Evolutionary conservation across 106 monocot genomes (phyloP).

Genomic region (Ottelia alismoides): DNA sequence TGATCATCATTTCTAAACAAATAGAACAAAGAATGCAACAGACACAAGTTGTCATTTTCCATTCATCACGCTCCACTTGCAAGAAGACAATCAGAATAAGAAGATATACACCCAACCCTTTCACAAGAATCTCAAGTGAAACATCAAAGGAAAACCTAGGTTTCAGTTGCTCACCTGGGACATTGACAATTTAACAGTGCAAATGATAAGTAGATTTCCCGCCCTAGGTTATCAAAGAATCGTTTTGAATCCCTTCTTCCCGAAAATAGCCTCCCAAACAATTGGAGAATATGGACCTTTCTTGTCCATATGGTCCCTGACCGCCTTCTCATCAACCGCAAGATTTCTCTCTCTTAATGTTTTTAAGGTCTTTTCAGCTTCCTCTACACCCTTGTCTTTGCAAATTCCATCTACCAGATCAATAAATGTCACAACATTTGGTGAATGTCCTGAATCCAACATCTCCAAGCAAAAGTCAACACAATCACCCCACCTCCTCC

Average conservation of each 20-base stretch:
- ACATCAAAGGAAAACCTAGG: no score
- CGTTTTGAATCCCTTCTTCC: slow-evolving; percentile 59
- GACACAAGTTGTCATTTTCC: no score
- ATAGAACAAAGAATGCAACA: no score
- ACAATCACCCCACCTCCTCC: slow-evolving; percentile 51
- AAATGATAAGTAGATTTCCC: no score
- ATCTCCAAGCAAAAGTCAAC: slow-evolving; percentile 71
- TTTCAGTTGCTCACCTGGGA: no score
- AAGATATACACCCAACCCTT: no score
- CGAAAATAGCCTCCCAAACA: slow-evolving; percentile 81
- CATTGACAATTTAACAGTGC: no score
- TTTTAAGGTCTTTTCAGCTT: slow-evolving; percentile 39
- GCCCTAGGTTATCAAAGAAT: no score
- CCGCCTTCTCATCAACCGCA: slow-evolving; percentile 62
- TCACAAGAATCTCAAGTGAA: no score
- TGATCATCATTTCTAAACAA: no score
- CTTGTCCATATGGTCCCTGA: slow-evolving; percentile 91
- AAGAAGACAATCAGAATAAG: no score
- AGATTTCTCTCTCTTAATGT: slow-evolving; percentile 56
- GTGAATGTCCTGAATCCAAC: slow-evolving; percentile 59
- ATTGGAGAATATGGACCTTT: slow-evolving; percentile 67
- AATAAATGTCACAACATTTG: slow-evolving; percentile 48
- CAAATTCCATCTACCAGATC: slow-evolving; percentile 41
- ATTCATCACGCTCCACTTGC: no score
- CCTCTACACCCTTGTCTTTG: slow-evolving; percentile 65